Conservation (phyloP, 2,329 filamentous ascomycete species). For the Arachnopeziza araneosa region DNA sequence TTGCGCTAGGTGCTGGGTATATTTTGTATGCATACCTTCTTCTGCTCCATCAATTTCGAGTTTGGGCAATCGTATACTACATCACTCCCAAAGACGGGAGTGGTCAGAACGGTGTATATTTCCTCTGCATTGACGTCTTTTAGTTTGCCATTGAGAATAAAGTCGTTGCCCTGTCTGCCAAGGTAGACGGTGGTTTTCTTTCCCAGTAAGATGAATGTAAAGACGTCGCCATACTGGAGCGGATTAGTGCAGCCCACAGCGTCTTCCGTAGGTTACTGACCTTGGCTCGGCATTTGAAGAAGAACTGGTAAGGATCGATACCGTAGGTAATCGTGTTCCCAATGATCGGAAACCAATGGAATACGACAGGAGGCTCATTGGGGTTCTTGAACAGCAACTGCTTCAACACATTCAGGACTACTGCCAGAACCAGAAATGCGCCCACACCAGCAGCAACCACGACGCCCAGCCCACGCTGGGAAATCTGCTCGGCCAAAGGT, state of each 20-base stretch:
- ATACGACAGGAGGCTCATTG: slow-evolving; percentile 75
- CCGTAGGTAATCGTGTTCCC: slow-evolving; percentile 92
- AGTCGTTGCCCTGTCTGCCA: slow-evolving; percentile 79
- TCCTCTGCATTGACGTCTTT: slow-evolving; percentile 89
- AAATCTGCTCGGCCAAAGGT: slow-evolving; percentile 25
- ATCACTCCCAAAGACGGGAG: slow-evolving; percentile 71
- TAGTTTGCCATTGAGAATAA: slow-evolving; percentile 85
- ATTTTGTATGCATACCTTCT: slow-evolving; percentile 59
- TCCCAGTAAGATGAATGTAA: slow-evolving; percentile 82
- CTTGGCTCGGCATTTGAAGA: slow-evolving; percentile 67
- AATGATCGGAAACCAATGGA: slow-evolving; percentile 76
- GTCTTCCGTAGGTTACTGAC: slow-evolving; percentile 44
- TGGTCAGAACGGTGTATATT: slow-evolving; percentile 74
- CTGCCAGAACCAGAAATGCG: slow-evolving; percentile 45
- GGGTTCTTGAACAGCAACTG: slow-evolving; percentile 79
- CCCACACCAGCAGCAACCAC: slow-evolving; percentile 23
- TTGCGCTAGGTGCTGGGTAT: not conserved
- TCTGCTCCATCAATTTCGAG: slow-evolving; percentile 91
- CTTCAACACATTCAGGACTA: slow-evolving; percentile 72
- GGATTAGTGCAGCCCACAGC: slow-evolving; percentile 11
- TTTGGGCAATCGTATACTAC: slow-evolving; percentile 91
- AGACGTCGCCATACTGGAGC: slow-evolving; percentile 74
- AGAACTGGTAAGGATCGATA: slow-evolving; percentile 89
- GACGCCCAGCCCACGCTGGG: slow-evolving; percentile 24
- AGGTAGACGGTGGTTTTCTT: slow-evolving; percentile 85